phyloP scores from a whole-genome alignment of 495 filamentous ascomycete genomes.

The Talaromyces thailandensis region DNA sequence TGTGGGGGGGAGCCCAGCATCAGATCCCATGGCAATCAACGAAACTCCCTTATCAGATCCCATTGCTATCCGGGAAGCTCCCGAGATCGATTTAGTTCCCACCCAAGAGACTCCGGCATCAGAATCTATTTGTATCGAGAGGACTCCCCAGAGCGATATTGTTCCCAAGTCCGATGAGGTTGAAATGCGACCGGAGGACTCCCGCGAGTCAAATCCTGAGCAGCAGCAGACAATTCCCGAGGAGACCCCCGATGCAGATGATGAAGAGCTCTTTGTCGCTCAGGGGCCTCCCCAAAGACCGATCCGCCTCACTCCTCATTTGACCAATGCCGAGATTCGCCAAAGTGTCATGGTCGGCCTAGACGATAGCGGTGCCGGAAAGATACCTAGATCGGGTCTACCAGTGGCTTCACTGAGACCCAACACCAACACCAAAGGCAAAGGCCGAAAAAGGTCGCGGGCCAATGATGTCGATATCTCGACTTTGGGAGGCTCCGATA shows the following conservation, averaged over 20 bases:
- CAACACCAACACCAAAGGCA: not conserved
- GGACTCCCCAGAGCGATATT: not conserved
- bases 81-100: not conserved
- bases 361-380: not conserved
- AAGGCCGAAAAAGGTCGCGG: not conserved
- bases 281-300: not conserved
- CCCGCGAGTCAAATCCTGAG: not conserved
- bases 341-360: not conserved
- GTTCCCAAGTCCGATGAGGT: not conserved
- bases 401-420: not conserved
- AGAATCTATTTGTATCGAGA: not conserved
- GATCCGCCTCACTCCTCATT: not conserved
- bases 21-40: not conserved
- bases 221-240: not conserved
- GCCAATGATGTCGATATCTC: constrained; percentile 1
- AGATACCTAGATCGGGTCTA: not conserved
- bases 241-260: not conserved
- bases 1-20: not conserved
- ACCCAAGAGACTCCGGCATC: not conserved
- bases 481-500: constrained; percentile 4
- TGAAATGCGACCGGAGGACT: not conserved
- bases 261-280: constrained; percentile 2
- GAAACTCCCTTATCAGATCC: not conserved
- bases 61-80: not conserved
- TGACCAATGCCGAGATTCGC: not conserved